Evolutionary conservation across 306 rosid species (phyloP), one percentile per base, ranked within the genome.

Genomic region (Sicyos baderoa): DNA sequence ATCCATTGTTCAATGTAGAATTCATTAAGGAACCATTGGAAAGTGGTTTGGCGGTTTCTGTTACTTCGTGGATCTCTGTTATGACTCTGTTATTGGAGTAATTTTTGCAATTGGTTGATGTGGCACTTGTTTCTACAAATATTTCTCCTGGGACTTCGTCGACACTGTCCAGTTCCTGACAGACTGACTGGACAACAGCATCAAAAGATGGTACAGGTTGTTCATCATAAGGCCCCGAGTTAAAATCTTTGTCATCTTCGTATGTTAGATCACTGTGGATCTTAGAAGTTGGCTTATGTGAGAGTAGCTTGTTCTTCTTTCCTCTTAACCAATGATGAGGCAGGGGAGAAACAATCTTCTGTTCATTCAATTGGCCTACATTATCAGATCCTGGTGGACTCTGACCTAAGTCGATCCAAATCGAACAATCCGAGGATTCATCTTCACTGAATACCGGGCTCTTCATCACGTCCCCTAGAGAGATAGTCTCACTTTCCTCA

Each of bases 371-470:
- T 68, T 83, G 96, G 75, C 83, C 77, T 5, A 63, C 76, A 79
- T 44, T 35, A 22, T 92, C 97, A 3, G 97, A 89, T 60, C 95
- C 95, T 75, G 87, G 10, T 18, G 98, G 98, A 79, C 98, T 93
- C 76, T 93, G 96, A 55, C 98, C 97, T 87, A 93, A 84, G 83
- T 89, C 97, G 47, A 93, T 93, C 97, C 97, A 93, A 75, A 71
- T 80, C 0, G 98, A 93, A 75, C 90, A 86, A 72, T 89, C 98
- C 0, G 98, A 89, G 1, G 97, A 93, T 81, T 88, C 98, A 1
- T 93, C 98, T 79, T 93, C 98, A 48, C 98, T 93, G 84, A 93
- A 93, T 6, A 88, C 87, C 3, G 98, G 98, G 84, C 98, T 93
- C 84, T 88, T 93, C 96, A 93, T 93, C 79, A 93, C 84, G 62